Conservation (phyloP, 306 rosid genomes). For the Malus sylvestris region DNA sequence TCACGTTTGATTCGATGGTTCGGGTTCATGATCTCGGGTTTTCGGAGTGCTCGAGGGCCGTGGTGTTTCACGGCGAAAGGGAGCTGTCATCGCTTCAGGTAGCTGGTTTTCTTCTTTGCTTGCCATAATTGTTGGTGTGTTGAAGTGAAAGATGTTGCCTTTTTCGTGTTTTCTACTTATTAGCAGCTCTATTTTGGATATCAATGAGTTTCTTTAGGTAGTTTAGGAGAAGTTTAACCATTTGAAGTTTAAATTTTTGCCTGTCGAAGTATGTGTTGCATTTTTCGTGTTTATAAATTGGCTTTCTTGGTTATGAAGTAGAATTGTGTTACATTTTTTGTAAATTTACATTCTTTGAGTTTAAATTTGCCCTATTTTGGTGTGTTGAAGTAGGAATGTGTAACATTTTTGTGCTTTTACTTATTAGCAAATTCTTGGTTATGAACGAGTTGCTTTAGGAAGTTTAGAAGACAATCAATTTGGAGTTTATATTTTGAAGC, state of each 20-base stretch:
- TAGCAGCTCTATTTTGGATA: background rate
- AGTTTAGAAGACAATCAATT: background rate
- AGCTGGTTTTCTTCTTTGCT: background rate
- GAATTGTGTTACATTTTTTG: background rate
- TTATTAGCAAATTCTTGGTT: background rate
- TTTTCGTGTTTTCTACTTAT: background rate
- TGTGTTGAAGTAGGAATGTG: background rate
- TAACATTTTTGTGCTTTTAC: background rate
- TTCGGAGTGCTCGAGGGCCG: constrained; percentile 52
- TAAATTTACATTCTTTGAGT: background rate
- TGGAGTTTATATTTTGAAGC: background rate
- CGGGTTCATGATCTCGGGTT: constrained; percentile 55
- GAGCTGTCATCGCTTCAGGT: constrained; percentile 65
- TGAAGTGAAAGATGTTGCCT: background rate
- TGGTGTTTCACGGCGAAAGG: constrained; percentile 51
- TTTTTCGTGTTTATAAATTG: background rate
- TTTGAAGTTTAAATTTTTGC: background rate
- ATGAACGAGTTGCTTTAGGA: background rate
- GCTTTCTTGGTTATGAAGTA: background rate
- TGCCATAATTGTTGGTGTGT: background rate
- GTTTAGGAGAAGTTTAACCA: background rate
- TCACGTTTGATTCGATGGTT: constrained; percentile 79
- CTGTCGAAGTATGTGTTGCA: background rate
- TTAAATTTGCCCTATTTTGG: background rate
- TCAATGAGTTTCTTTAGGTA: background rate